A percentile compares a stretch with the other conserved stretches of the same genome.
Evolutionary conservation across 257 asterid genomes (phyloP).

Genomic region (Ilex aquifolium): DNA sequence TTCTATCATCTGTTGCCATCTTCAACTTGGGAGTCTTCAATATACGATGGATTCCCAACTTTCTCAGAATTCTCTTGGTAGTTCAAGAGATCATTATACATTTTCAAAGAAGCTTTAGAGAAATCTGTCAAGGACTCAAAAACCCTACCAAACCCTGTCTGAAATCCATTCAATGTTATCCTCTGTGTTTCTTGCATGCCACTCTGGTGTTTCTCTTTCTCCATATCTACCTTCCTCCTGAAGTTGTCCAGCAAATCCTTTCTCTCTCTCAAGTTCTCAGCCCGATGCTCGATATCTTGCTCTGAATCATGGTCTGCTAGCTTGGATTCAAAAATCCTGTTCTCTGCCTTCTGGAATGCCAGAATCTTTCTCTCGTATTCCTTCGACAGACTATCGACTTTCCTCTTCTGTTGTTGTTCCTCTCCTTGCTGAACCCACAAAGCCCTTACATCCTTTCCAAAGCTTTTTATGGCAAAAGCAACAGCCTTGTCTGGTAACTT

Average conservation of each 20-base stretch:
- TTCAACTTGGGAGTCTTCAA: conserved; percentile 36
- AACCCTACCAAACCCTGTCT: conserved; percentile 71
- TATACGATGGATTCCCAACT: conserved; percentile 28
- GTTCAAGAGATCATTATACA: conserved; percentile 51
- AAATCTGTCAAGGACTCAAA: conserved; percentile 72
- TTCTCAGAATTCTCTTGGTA: conserved; percentile 27
- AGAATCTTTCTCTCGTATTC: conserved; percentile 55
- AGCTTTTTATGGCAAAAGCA: conserved; percentile 52
- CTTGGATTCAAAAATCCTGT: conserved; percentile 37
- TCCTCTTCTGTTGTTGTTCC: conserved; percentile 76
- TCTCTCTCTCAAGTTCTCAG: conserved; percentile 41
- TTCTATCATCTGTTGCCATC: conserved; percentile 41
- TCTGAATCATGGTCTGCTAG: conserved; percentile 35
- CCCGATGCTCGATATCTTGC: conserved; percentile 31
- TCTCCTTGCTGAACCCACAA: conserved; percentile 84
- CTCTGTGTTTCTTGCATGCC: conserved; percentile 68
- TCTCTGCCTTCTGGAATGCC: conserved; percentile 60
- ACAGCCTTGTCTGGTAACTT: conserved; percentile 63
- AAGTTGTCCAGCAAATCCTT: conserved; percentile 48
- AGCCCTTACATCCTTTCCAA: conserved; percentile 70
- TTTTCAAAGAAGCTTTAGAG: conserved; percentile 54
- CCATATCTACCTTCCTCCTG: conserved; percentile 51
- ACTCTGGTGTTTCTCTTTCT: conserved; percentile 68
- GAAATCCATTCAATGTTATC: conserved; percentile 65
- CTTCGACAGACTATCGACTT: conserved; percentile 66